Percentiles rank a stretch among this genome's conserved stretches.
Evolutionary conservation across 495 filamentous ascomycete genomes (phyloP).

Genomic region (Letharia lupina): DNA sequence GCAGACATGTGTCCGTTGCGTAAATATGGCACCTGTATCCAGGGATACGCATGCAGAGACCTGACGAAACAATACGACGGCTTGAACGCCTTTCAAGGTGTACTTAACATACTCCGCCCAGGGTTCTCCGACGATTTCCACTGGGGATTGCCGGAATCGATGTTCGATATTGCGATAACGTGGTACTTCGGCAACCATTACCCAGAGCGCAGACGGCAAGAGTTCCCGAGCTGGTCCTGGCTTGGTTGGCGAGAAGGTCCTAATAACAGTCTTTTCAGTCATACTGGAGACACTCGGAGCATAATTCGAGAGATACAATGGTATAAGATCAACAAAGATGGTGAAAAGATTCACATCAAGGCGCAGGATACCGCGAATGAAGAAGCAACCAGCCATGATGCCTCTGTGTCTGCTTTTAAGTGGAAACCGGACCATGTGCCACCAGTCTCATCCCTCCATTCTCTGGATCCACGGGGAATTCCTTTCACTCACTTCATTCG

Average conservation of each 20-base stretch:
- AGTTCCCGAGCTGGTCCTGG: constrained; percentile 6
- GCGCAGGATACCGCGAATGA: background rate
- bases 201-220: background rate
- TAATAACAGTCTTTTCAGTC: background rate
- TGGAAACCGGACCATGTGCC: background rate
- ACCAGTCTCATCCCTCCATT: background rate
- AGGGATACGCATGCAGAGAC: too few species aligned
- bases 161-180: constrained; percentile 1
- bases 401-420: background rate
- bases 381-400: background rate
- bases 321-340: background rate
- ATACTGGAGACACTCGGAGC: background rate
- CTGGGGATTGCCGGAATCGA: constrained; percentile 2
- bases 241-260: background rate
- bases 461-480: background rate
- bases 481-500: background rate
- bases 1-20: too few species aligned
- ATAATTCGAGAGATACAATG: constrained; percentile 1
- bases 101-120: background rate
- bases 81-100: constrained; percentile 2
- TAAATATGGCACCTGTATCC: too few species aligned
- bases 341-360: background rate
- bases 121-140: background rate
- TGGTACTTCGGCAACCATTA: background rate
- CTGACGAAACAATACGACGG: background rate